phyloP scores from a whole-genome alignment of 2,329 filamentous ascomycete genomes.

The Penicillium sp. region DNA sequence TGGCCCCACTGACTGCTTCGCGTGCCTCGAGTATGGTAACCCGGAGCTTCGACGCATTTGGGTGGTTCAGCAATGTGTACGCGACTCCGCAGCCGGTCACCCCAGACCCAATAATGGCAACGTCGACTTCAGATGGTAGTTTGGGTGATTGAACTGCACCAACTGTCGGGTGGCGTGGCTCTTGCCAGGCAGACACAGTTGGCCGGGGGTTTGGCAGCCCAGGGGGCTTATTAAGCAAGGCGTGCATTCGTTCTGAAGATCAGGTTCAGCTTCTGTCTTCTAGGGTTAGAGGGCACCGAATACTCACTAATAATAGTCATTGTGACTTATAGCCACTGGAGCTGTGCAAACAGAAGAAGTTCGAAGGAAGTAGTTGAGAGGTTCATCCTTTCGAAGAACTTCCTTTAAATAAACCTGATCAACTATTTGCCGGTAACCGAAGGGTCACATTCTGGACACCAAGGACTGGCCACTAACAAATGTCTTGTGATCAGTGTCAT shows the following conservation, averaged over 20 bases:
- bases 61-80: background rate
- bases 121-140: background rate
- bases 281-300: background rate
- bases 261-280: background rate
- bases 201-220: background rate
- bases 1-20: background rate
- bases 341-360: background rate
- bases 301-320: background rate
- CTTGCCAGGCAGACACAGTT: background rate
- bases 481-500: too few species aligned
- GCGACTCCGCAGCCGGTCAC: background rate
- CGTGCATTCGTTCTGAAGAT: background rate
- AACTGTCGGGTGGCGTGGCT: background rate
- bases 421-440: too few species aligned
- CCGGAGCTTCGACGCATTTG: background rate
- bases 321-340: background rate
- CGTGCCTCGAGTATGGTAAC: background rate
- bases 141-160: background rate
- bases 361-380: background rate
- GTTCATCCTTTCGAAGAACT: background rate
- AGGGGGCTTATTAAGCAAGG: background rate
- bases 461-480: too few species aligned
- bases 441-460: too few species aligned
- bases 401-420: background rate
- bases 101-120: background rate